Conservation (phyloP, 2,329 filamentous ascomycete genomes). For the Sclerotinia nivalis region DNA sequence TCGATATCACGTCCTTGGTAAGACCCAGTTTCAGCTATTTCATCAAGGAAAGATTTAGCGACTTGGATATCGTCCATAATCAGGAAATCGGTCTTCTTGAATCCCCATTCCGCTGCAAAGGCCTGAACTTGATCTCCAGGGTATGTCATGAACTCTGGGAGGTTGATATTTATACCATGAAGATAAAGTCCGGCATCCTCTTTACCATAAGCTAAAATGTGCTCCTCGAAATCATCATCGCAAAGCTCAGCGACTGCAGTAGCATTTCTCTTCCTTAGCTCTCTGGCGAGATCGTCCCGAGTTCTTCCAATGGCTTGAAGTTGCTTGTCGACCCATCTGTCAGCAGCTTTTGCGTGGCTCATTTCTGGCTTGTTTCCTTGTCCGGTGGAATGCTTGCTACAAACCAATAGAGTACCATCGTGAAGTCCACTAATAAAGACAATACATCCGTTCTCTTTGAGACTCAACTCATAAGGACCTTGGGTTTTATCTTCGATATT, state of each 20-base stretch:
- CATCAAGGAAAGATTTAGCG: conserved; percentile 79
- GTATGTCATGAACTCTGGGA: conserved; percentile 89
- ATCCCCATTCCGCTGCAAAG: conserved; percentile 92
- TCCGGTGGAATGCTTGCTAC: conserved; percentile 97
- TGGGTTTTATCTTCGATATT: conserved; percentile 74
- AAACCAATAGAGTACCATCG: conserved; percentile 88
- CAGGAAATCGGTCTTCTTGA: conserved; percentile 82
- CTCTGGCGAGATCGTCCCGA: conserved; percentile 72
- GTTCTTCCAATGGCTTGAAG: conserved; percentile 75
- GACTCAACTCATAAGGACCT: conserved; percentile 90
- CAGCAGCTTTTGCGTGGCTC: conserved; percentile 84
- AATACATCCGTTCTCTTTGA: conserved; percentile 99
- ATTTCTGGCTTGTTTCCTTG: conserved; percentile 60
- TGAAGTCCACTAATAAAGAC: conserved; percentile 94
- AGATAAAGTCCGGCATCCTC: conserved; percentile 88
- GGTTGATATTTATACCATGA: conserved; percentile 92
- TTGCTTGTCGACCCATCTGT: conserved; percentile 79
- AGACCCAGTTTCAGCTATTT: conserved; percentile 82
- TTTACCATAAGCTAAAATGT: conserved; percentile 84
- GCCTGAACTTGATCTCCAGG: conserved; percentile 78
- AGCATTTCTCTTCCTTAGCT: conserved; percentile 77
- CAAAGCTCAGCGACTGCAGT: conserved; percentile 96
- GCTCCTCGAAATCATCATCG: conserved; percentile 94
- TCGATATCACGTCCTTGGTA: conserved; percentile 92
- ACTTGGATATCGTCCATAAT: conserved; percentile 71